Percentiles rank a stretch among this genome's conserved stretches.
Evolutionary conservation across 257 asterid genomes (phyloP).

Genomic region (Cinchona pubescens): DNA sequence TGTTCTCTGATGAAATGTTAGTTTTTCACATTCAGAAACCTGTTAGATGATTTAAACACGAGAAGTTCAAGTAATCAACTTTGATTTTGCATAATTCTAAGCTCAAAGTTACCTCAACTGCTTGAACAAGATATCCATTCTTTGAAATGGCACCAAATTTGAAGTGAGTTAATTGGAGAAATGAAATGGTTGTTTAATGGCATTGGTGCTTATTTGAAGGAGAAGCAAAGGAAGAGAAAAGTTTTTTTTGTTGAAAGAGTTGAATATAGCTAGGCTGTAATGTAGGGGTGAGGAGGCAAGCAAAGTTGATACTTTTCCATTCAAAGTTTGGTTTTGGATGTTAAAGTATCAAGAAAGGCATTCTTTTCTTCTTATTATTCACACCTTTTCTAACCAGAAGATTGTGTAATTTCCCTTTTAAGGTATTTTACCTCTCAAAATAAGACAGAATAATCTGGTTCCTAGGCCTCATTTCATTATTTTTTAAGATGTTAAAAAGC

Average conservation of each 20-base stretch:
- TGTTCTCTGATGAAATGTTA: not conserved
- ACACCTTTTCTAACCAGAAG: slow-evolving; percentile 10
- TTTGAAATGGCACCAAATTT: slow-evolving; percentile 16
- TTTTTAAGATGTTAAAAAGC: not conserved
- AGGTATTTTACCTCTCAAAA: not conserved
- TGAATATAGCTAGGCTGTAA: slow-evolving; percentile 22
- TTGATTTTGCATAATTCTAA: not conserved
- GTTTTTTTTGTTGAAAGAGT: slow-evolving; percentile 8
- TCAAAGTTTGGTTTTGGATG: slow-evolving; percentile 48
- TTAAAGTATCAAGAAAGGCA: slow-evolving; percentile 34
- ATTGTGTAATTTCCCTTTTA: not conserved
- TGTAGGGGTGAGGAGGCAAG: slow-evolving; percentile 28
- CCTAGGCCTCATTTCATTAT: not conserved
- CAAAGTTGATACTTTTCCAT: slow-evolving; percentile 51
- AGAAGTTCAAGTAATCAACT: not conserved
- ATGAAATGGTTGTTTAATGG: slow-evolving; percentile 27
- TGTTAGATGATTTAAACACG: not conserved
- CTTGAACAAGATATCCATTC: slow-evolving; percentile 54
- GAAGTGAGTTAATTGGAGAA: slow-evolving; percentile 15
- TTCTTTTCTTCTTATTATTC: slow-evolving; percentile 25
- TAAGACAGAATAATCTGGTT: not conserved
- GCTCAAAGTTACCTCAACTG: slow-evolving; percentile 53
- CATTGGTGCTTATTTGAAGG: slow-evolving; percentile 46
- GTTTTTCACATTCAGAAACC: not conserved
- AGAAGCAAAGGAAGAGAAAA: slow-evolving; percentile 27